These are phyloP conservation scores for Lumnitzera littorea DNA, from an alignment of 345 rosid species.

Conservation along the genomic window DNA sequence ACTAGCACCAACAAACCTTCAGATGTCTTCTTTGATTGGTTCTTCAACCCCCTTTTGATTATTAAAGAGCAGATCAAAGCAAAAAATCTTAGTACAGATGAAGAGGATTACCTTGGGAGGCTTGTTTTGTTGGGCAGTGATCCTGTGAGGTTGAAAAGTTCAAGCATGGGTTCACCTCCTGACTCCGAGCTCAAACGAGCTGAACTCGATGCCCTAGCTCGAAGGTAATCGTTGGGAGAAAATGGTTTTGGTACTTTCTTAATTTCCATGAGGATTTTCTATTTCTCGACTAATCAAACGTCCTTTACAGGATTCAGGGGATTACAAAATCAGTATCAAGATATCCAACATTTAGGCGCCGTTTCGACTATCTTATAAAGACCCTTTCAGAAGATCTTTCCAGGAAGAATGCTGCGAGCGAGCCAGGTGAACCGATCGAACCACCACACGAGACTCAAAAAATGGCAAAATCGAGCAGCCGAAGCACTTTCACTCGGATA, in stretches of 20 bases:
- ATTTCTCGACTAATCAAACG: not conserved
- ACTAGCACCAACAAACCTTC: constrained; percentile 69
- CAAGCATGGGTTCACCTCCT: constrained; percentile 42
- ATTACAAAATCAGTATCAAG: constrained; percentile 78
- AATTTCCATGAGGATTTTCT: not conserved
- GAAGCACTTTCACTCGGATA: constrained; percentile 43
- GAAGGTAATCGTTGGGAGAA: constrained; percentile 43
- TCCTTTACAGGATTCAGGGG: constrained; percentile 60
- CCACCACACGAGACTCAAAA: constrained; percentile 17
- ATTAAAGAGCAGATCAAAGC: constrained; percentile 89
- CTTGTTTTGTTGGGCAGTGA: constrained; percentile 62
- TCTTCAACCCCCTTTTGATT: constrained; percentile 74
- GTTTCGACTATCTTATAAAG: constrained; percentile 49
- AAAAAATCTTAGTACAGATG: constrained; percentile 49
- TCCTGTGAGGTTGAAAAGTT: constrained; percentile 43
- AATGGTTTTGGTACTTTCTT: not conserved
- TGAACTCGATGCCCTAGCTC: constrained; percentile 85
- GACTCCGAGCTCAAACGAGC: constrained; percentile 69
- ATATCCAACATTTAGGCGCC: constrained; percentile 76
- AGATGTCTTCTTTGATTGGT: constrained; percentile 87
- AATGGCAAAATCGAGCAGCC: constrained; percentile 32
- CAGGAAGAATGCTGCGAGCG: constrained; percentile 30
- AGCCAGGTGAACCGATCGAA: not conserved
- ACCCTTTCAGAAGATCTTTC: constrained; percentile 57
- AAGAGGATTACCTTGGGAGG: constrained; percentile 76